Evolutionary conservation across 805 yeast genomes (phyloP).

Genomic region (Saccharomycopsis fodiens): DNA sequence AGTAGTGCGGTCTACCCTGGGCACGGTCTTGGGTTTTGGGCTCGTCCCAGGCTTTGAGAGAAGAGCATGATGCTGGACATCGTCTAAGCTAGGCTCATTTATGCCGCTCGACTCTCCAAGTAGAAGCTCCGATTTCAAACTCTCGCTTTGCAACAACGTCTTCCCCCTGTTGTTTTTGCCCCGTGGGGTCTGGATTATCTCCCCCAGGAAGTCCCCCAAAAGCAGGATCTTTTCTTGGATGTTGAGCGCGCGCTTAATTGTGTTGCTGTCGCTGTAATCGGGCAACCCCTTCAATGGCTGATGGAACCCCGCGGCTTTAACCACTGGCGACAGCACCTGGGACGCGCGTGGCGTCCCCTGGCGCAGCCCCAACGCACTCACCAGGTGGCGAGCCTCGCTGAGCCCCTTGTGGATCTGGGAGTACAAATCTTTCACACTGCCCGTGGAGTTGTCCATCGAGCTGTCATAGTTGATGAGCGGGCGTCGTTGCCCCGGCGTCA

Average conservation of each 20-base stretch:
- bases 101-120: not conserved
- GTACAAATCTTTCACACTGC: not conserved
- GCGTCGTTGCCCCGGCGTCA: not conserved
- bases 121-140: not conserved
- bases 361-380: constrained; percentile 5
- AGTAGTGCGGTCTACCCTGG: too few relatives aligned
- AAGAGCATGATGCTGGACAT: too few relatives aligned
- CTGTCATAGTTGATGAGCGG: constrained; percentile 9
- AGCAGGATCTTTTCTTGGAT: too few relatives aligned
- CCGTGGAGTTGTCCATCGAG: constrained; percentile 4
- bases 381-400: not conserved
- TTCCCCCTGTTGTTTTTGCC: not conserved
- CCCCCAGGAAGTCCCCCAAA: not conserved
- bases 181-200: not conserved
- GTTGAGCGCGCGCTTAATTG: not conserved
- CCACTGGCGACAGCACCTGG: not conserved
- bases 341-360: constrained; percentile 6
- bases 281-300: not conserved
- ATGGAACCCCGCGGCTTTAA: not conserved
- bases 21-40: too few relatives aligned
- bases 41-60: not conserved
- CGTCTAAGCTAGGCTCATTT: not conserved
- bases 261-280: constrained; percentile 3
- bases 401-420: constrained; percentile 9
- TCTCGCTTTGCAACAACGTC: constrained; percentile 3